Percentiles rank a stretch among this genome's conserved stretches.
These are phyloP conservation scores for Calonectria multiphialidica DNA, from an alignment of 2,329 filamentous ascomycete genomes.

Conservation along the genomic window DNA sequence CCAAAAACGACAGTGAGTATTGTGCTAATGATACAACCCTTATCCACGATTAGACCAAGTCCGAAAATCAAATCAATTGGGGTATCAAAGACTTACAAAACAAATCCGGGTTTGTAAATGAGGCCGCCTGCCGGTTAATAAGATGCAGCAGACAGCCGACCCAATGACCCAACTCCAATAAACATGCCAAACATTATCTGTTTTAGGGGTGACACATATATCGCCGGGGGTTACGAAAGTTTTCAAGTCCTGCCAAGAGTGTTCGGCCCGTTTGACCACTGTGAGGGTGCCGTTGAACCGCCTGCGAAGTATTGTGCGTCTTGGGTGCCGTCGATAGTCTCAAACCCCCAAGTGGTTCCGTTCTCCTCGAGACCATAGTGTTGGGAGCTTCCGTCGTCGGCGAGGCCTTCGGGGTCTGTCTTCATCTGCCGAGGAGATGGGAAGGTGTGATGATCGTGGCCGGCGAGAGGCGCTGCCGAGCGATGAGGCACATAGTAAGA, in stretches of 20 bases:
- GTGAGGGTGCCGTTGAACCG: conserved; percentile 8
- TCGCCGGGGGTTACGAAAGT: neutral
- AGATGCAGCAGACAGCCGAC: conserved; percentile 8
- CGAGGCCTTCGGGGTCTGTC: conserved; percentile 27
- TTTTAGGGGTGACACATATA: neutral
- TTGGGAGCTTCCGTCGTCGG: conserved; percentile 29
- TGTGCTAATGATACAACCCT: conserved; percentile 10
- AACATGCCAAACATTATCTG: conserved; percentile 3
- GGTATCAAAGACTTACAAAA: neutral
- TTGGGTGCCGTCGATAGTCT: conserved; percentile 27
- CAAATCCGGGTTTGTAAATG: neutral
- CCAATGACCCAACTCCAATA: conserved; percentile 17
- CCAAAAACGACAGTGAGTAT: conserved; percentile 8
- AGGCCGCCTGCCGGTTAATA: neutral
- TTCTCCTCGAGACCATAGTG: conserved; percentile 32
- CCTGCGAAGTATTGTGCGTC: conserved; percentile 29
- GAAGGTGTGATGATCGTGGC: conserved; percentile 31
- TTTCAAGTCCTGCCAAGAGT: conserved; percentile 16
- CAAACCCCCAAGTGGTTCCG: conserved; percentile 29
- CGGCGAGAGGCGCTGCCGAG: conserved; percentile 16
- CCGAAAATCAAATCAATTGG: neutral
- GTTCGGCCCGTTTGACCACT: conserved; percentile 26
- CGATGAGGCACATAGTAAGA: conserved; percentile 36
- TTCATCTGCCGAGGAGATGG: conserved; percentile 34
- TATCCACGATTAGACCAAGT: neutral